Evolutionary conservation across 1,284 basidiomycete species (phyloP).

Genomic region (Cryptococcus sp.): DNA sequence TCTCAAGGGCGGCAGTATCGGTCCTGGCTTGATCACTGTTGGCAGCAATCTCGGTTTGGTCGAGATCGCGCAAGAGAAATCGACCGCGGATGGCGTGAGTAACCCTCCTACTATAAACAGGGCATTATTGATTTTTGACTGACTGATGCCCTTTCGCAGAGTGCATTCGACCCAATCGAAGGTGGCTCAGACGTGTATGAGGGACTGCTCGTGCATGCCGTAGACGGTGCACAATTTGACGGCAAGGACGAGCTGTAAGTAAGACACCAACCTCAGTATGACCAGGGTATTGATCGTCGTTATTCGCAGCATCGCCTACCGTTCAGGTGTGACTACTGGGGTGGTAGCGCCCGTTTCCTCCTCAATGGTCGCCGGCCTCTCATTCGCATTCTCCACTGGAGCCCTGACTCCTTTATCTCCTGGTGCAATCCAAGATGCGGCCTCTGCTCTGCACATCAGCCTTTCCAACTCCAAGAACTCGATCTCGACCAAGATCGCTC

Average conservation of each 20-base stretch:
- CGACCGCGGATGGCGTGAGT: conserved; percentile 65
- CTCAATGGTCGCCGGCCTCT: conserved; percentile 64
- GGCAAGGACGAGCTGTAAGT: conserved; percentile 70
- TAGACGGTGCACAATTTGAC: conserved; percentile 71
- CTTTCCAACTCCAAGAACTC: conserved; percentile 58
- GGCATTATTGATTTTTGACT: not conserved
- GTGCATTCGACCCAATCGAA: conserved; percentile 56
- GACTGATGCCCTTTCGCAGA: conserved; percentile 14
- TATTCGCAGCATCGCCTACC: conserved; percentile 53
- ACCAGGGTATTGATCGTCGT: conserved; percentile 42
- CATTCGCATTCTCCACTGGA: conserved; percentile 65
- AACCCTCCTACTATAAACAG: not conserved
- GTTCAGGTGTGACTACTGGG: conserved; percentile 64
- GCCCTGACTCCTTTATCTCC: conserved; percentile 65
- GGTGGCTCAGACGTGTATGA: conserved; percentile 63
- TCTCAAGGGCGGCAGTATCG: conserved; percentile 53
- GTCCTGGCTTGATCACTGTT: conserved; percentile 52
- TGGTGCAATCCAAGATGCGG: conserved; percentile 67
- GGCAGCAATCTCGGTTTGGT: conserved; percentile 53
- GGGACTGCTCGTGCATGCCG: conserved; percentile 63
- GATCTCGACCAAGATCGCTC: conserved; percentile 69
- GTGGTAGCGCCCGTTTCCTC: conserved; percentile 52
- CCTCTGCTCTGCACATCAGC: conserved; percentile 70
- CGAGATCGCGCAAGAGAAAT: conserved; percentile 60
- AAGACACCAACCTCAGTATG: not conserved